Base-by-base conservation (phyloP, 1,284 basidiomycete species). In the Neotropicomus parvogracilis region DNA sequence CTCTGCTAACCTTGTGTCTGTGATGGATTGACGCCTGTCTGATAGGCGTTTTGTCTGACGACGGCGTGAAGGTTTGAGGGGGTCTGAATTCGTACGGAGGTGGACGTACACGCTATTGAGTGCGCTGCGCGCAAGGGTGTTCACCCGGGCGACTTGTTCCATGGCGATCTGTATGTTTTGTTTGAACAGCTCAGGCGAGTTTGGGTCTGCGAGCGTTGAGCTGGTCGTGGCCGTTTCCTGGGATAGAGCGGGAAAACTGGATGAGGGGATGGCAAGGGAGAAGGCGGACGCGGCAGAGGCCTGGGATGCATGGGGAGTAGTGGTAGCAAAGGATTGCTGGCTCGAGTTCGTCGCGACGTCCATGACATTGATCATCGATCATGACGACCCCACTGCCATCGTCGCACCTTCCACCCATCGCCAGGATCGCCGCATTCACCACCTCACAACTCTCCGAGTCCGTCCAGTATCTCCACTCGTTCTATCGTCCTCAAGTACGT, bases 121-220 rank as follows among this genome's bases (percentile, higher is more conserved):
- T 11, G 70, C 65, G 37, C 55, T 70, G 27, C 68, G 60, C 0
- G 73, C 71, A 13, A 74, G 61, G 1, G 55, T 53, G 46, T 72
- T 71, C 8, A 75, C 65, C 16, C 72, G 62, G 12, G 56, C 56
- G 14, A 75, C 61, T 5, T 71, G 70, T 11, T 64, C 64, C 45
- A 71, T 67, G 6, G 67, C 69, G 24, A 73, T 46, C 38, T 73
- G 68, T 19, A 75, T 59, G 55, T 73, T 73, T 31, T 75, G 72
- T 49, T 70, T 74, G 65, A 78, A 75, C 28, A 65, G 48, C 21
- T 75, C 71, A 0, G 74, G 70, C n/a, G 74, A 70, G 51, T 74
- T 77, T 31, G 65, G 65, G 52, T 78, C 75, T 11, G 35, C 49
- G 32, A 65, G 63, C 4, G 53, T 52, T 10, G 57, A 52, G 1